Evolutionary conservation across 768 basidiomycete genomes (phyloP), one percentile per base, ranked within the genome.

Genomic region (Amanita molliuscula): DNA sequence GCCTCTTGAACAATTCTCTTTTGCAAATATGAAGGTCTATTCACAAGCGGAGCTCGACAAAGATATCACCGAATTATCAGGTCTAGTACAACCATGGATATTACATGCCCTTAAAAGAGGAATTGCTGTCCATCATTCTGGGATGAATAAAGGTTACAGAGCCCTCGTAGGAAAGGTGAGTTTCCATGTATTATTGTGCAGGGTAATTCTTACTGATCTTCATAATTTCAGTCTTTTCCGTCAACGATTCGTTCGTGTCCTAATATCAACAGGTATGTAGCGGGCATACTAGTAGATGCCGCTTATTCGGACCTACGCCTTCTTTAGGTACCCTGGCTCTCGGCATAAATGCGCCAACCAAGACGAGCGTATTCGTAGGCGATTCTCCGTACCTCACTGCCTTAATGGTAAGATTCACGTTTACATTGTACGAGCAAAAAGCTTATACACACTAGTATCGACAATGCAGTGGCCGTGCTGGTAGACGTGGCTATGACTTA

Each of bases 291-390:
- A 20, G 6, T n/a, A 7, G 3, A 4, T 26, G 26, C 28, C 16
- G 3, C n/a, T 10, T 28, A 15, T 18, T 28, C 29, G 11, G 15
- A 6, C 25, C n/a, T 26, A 25, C 15, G 8, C 9, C n/a, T 28
- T 29, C 56, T 11, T 7, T 45, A 79, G 80, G 78, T 1, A 85
- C 83, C 4, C 67, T 86, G 48, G 84, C 84, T 1, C 67, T 87
- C 11, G 85, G 84, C 51, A 87, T 87, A 57, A 87, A 87, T 57
- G 83, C 82, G 0, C 84, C 84, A 0, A 72, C 81, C 0, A 82
- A 76, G 56, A 81, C 84, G 0, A 70, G 77, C 1, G 71, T 81
- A 5, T 85, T 85, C 56, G 76, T 73, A 47, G 78, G 76, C 0
- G 81, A 82, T 60, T 82, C 81, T 0, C 76, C 77, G 1, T 80